Conservation (phyloP, 2,329 filamentous ascomycete genomes). For the Aspergillus sp. region DNA sequence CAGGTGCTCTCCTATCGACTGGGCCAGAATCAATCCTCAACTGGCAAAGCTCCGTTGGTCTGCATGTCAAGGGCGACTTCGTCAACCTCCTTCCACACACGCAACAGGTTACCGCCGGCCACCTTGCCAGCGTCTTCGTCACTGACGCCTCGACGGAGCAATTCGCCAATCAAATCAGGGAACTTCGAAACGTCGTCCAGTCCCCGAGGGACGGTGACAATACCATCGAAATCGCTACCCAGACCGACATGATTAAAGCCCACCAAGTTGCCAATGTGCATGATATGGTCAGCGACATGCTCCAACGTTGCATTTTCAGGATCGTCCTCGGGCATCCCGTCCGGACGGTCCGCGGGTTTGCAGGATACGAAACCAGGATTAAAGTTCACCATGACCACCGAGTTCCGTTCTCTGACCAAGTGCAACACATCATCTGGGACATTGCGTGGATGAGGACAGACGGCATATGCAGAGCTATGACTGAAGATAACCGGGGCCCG, state of each 20-base stretch:
- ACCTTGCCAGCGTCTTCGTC: slow-evolving; percentile 67
- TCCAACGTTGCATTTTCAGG: slow-evolving; percentile 62
- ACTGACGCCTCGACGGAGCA: slow-evolving; percentile 64
- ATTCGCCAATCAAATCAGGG: slow-evolving; percentile 65
- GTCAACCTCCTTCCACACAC: slow-evolving; percentile 78
- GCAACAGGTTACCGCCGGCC: slow-evolving; percentile 69
- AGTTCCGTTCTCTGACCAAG: slow-evolving; percentile 63
- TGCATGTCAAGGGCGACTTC: slow-evolving; percentile 60
- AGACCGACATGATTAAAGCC: slow-evolving; percentile 83
- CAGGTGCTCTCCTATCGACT: no score
- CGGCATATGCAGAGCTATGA: slow-evolving; percentile 69
- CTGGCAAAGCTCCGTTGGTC: slow-evolving; percentile 40
- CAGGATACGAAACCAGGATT: slow-evolving; percentile 75
- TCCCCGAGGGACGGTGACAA: slow-evolving; percentile 53
- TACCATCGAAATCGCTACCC: slow-evolving; percentile 81
- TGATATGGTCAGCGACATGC: slow-evolving; percentile 72
- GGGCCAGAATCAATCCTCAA: slow-evolving; percentile 31
- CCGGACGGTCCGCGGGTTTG: slow-evolving; percentile 47
- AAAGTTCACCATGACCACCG: slow-evolving; percentile 89
- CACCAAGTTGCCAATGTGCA: slow-evolving; percentile 71
- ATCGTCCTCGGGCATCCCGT: slow-evolving; percentile 60
- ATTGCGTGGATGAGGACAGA: slow-evolving; percentile 86
- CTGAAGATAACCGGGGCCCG: slow-evolving; percentile 79
- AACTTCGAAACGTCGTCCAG: slow-evolving; percentile 81
- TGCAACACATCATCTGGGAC: slow-evolving; percentile 76